Conservation (phyloP, 2,329 filamentous ascomycete genomes). For the Alternaria burnsii region DNA sequence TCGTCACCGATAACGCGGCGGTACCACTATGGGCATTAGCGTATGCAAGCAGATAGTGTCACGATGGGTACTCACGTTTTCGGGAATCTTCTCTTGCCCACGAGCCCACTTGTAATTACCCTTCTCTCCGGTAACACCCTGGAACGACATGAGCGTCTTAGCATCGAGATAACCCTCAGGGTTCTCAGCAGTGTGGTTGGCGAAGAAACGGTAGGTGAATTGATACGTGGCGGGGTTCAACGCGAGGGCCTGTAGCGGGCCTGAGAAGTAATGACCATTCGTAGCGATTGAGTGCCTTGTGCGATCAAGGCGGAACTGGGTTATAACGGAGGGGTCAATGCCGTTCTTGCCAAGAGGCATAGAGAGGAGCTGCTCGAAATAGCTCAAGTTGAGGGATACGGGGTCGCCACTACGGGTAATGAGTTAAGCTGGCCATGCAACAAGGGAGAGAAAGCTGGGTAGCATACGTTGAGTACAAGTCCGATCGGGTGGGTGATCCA, state of each 20-base stretch:
- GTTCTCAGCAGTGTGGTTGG: slow-evolving; percentile 32
- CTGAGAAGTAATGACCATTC: slow-evolving; percentile 24
- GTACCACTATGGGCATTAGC: slow-evolving; percentile 21
- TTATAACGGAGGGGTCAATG: slow-evolving; percentile 6
- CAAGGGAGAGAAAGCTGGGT: background rate
- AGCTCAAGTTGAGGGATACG: slow-evolving; percentile 7
- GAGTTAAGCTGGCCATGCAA: background rate
- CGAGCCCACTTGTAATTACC: slow-evolving; percentile 28
- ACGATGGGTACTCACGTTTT: slow-evolving; percentile 26
- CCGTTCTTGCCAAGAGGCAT: slow-evolving; percentile 15
- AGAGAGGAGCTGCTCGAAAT: slow-evolving; percentile 13
- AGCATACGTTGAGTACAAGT: slow-evolving; percentile 13
- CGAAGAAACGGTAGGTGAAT: slow-evolving; percentile 26
- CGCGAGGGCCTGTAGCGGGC: slow-evolving; percentile 27
- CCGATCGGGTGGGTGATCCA: slow-evolving; percentile 25
- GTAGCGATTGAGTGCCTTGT: slow-evolving; percentile 27
- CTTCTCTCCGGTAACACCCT: slow-evolving; percentile 28
- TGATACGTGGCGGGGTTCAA: slow-evolving; percentile 18
- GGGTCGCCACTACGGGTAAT: slow-evolving; percentile 10
- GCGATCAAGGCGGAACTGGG: slow-evolving; percentile 26
- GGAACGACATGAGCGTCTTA: slow-evolving; percentile 29
- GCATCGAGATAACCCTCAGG: slow-evolving; percentile 29
- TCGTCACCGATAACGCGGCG: slow-evolving; percentile 26
- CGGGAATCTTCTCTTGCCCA: slow-evolving; percentile 31
- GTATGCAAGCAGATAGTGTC: slow-evolving; percentile 6